Evolutionary conservation across 768 basidiomycete species (phyloP), one percentile per base, ranked within the genome.

Genomic region (Boletus rufocinnamomeus): DNA sequence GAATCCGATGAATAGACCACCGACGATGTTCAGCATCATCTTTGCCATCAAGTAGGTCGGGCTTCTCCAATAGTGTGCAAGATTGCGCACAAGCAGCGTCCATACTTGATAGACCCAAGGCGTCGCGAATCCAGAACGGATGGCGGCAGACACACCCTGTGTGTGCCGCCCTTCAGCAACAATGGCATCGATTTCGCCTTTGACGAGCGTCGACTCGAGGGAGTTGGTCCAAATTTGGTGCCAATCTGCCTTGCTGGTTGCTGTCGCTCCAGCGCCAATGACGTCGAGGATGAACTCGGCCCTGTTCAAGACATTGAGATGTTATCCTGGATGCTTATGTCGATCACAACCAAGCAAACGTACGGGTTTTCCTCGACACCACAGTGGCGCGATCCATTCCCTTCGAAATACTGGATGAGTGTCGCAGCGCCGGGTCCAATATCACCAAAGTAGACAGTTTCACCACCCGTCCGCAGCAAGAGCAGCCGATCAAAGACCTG

Each of bases 401-500:
- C 66, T 69, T 91, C 85, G 60, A 95, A 93, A 71, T 95, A 95
- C n/a, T 79, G 68, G 54, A 93, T 83, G 21, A 95, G 70, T 0
- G 82, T 82, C 9, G 77, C 69, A 0, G 89, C 78, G 57, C 87
- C 82, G 21, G 74, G 61, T 1, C 92, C 91, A 27, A 92, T 69
- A 52, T 90, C 85, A n/a, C 84, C 84, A 63, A 84, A 84, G 72
- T 86, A 87, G 17, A 84, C 83, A 2, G 79, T 82, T 70, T 85
- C 73, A 25, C 94, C 94, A 14, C 94, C 93, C 62, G 84, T 84
- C 46, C 84, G 81, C 4, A 96, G 78, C 1, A 96, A 79, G 9
- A 95, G 76, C 1, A 96, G 75, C 32, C 87, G 75, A 66, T 95
- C 93, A 62, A 95, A 95, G 45, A 77, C 77, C 65, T 90, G 84